Evolutionary conservation across 805 yeast genomes (phyloP), one percentile per base, ranked within the genome.

Genomic region (Saccharomycopsis vini): DNA sequence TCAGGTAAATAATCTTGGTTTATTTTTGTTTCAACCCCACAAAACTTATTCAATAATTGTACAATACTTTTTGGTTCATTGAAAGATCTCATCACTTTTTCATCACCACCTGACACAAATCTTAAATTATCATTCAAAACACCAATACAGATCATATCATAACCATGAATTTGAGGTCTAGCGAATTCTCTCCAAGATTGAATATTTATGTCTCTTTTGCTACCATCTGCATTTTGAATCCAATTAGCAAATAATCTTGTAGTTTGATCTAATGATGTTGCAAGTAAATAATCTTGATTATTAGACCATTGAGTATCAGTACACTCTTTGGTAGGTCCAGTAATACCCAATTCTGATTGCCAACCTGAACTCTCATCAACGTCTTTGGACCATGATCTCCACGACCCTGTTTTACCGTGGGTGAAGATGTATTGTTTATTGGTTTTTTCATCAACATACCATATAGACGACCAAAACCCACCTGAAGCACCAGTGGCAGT

Each of bases 91-190:
- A 90, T 62, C 9, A 87, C 79, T 64, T 92, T 94, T 57, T 92
- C 99, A 58, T 94, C 99, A 39, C 97, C 97, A 13, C 89, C 97
- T 43, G 95, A 85, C 3, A 89, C 83, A 64, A 85, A 90, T 50
- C 73, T 66, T 1, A 82, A 68, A 40, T 68, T 62, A 20, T 43
- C 37, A 20, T 21, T 15, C 12, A 92, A 61, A 10, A 81, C 69
- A 31, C 79, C 75, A 5, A 84, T 67, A 52, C 95, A 79, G 31
- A 85, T 71, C 97, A 92, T 88, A 57, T 92, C 97, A 58, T 87
- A 92, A 6, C 99, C 99, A 61, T 92, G 99, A 50, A 92, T 92
- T 61, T 92, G 99, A 0, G 98, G 97, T 53, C 99, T 74, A 1
- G 96, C 86, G 61, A 92, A 81, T 60, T 92, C 99, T 57, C 81